These are phyloP conservation scores for Eucalyptus grandis DNA, from an alignment of 345 rosid species.

Conservation along the genomic window DNA sequence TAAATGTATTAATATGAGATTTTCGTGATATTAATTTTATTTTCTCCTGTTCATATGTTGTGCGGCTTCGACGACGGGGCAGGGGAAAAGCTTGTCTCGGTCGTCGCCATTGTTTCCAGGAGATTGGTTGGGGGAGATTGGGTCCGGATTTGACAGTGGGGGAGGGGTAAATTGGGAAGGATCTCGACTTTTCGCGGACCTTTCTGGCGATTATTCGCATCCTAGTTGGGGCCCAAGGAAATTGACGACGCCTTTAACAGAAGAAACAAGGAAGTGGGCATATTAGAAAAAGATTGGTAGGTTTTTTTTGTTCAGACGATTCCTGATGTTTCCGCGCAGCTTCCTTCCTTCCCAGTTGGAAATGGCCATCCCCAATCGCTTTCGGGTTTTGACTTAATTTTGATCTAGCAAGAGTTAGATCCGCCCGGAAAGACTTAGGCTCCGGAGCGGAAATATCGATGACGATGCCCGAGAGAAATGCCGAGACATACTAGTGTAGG, in stretches of 20 bases:
- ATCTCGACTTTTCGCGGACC: neutral
- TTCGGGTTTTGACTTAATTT: neutral
- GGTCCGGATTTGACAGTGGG: neutral
- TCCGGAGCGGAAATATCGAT: neutral
- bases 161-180: neutral
- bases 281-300: neutral
- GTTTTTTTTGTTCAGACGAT: neutral
- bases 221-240: neutral
- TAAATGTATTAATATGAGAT: neutral
- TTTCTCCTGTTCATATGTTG: neutral
- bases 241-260: neutral
- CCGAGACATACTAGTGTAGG: too few species aligned
- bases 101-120: neutral
- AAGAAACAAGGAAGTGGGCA: neutral
- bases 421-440: too few species aligned
- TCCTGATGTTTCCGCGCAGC: neutral
- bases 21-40: neutral
- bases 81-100: neutral
- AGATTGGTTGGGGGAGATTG: neutral
- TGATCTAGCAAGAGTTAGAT: neutral
- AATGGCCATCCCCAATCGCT: neutral
- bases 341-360: neutral
- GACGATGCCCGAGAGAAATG: too few species aligned
- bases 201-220: neutral
- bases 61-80: neutral